Conservation (phyloP, 352 stramenopile species). For the Globisporangium solare region DNA sequence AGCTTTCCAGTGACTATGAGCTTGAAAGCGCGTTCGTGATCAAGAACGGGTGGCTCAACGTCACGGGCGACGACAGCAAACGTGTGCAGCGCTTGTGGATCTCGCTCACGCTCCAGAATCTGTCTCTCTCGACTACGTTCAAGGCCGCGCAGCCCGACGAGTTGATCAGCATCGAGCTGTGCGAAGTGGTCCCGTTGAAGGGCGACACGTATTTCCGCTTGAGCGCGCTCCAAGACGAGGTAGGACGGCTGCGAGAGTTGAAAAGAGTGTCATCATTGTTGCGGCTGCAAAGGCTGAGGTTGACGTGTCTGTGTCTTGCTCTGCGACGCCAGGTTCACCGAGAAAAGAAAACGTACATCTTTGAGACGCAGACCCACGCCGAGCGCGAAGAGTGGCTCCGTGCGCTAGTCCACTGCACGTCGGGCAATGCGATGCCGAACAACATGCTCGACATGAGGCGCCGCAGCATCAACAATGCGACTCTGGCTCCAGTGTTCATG, state of each 20-base stretch:
- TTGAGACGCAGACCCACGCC: conserved; percentile 53
- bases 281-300: no score
- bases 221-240: conserved; percentile 35
- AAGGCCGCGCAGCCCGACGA: conserved; percentile 65
- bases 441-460: conserved; percentile 47
- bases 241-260: conserved; percentile 1
- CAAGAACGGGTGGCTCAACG: conserved; percentile 85
- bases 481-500: conserved; percentile 81
- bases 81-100: conserved; percentile 60
- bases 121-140: conserved; percentile 65
- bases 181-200: conserved; percentile 44
- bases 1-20: conserved; percentile 51
- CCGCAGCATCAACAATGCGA: conserved; percentile 65
- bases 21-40: conserved; percentile 72
- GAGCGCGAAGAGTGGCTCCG: conserved; percentile 83
- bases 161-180: conserved; percentile 54
- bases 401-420: conserved; percentile 72
- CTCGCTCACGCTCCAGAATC: conserved; percentile 67
- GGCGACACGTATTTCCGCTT: conserved; percentile 52
- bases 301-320: background rate
- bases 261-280: conserved; percentile 18
- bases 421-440: conserved; percentile 33
- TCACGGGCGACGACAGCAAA: conserved; percentile 34
- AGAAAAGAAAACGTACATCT: conserved; percentile 45
- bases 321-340: conserved; percentile 17